phyloP scores from a whole-genome alignment of 148 eudicot species.

The Dianthus caryophyllus region DNA sequence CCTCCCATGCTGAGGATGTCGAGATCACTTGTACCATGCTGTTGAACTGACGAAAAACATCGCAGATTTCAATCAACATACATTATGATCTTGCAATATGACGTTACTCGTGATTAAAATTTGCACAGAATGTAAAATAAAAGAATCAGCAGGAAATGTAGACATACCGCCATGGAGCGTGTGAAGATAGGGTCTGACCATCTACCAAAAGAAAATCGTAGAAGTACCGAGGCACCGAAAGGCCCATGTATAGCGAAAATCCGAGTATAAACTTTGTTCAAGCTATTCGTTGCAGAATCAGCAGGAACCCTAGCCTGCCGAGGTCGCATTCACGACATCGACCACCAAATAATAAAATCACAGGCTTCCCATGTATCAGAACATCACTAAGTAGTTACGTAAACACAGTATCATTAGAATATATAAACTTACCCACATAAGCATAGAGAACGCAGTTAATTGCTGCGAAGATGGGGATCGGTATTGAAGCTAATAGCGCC shows the following conservation, averaged over 20 bases:
- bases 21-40: constrained; percentile 61
- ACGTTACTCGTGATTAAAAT: not conserved
- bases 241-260: constrained; percentile 79
- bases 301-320: constrained; percentile 75
- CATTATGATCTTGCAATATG: not conserved
- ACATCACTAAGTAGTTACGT: not conserved
- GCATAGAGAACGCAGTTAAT: constrained; percentile 79
- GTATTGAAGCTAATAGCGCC: constrained; percentile 83
- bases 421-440: constrained; percentile 54
- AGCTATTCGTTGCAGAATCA: constrained; percentile 90
- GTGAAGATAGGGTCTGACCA: constrained; percentile 76
- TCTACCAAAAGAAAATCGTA: constrained; percentile 45
- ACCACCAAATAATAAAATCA: not conserved
- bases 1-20: constrained; percentile 73
- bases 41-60: constrained; percentile 57
- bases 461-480: constrained; percentile 79
- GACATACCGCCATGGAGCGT: constrained; percentile 54
- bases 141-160: not conserved
- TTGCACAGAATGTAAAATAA: not conserved
- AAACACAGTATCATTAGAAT: not conserved
- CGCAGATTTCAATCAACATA: not conserved
- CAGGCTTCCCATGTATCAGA: not conserved
- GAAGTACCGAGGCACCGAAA: constrained; percentile 86
- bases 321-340: constrained; percentile 36
- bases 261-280: constrained; percentile 79